Conservation (phyloP, 2,329 filamentous ascomycete genomes). For the Epichloe bromicola region DNA sequence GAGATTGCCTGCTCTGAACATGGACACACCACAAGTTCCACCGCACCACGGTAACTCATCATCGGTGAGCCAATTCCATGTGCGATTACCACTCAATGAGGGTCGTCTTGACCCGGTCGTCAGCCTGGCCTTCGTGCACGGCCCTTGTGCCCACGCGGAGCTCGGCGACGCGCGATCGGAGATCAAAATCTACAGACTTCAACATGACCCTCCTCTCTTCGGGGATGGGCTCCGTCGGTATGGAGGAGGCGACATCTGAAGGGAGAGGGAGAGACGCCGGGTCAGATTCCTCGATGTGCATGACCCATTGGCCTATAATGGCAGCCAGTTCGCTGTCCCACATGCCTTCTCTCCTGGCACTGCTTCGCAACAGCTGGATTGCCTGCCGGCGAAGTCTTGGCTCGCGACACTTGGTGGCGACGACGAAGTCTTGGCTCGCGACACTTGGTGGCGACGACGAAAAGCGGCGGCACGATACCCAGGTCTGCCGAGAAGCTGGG, state of each 20-base stretch:
- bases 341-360: conserved; percentile 51
- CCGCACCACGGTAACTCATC: neutral
- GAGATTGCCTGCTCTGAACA: neutral
- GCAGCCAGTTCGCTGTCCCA: conserved; percentile 53
- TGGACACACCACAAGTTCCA: neutral
- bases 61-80: too few species aligned
- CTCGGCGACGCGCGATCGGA: conserved; percentile 35
- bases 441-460: conserved; percentile 54
- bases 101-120: conserved; percentile 33
- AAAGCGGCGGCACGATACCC: conserved; percentile 52
- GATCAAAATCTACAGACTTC: conserved; percentile 41
- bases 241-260: too few species aligned
- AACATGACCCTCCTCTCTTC: conserved; percentile 44
- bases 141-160: conserved; percentile 42
- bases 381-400: conserved; percentile 43
- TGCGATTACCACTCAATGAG: conserved; percentile 34
- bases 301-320: conserved; percentile 41
- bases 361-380: conserved; percentile 46
- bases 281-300: conserved; percentile 39
- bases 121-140: conserved; percentile 30
- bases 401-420: conserved; percentile 54
- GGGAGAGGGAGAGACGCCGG: neutral
- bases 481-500: conserved; percentile 51
- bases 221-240: conserved; percentile 24
- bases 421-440: conserved; percentile 45